Base-by-base conservation (phyloP, 305 asterid species). In the Fraxinus platypoda region DNA sequence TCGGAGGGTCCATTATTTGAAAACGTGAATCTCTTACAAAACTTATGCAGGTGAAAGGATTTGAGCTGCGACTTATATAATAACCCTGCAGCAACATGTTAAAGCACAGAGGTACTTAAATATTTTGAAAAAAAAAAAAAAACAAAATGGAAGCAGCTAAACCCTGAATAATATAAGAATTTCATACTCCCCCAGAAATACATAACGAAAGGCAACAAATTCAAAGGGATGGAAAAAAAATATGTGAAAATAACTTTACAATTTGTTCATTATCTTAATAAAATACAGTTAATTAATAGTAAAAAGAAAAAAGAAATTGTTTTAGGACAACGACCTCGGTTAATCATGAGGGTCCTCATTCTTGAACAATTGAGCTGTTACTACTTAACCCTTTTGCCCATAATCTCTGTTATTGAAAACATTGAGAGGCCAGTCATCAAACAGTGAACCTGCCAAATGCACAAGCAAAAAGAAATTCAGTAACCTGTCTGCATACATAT, bases 11-110 rank as follows among this genome's bases (percentile, higher is more conserved):
- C 90, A 75, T 84, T 78, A 75, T 81, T 84, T 8, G 81, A 88
- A 85, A 13, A 85, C 17, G 88, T 86, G 31, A 76, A 83, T 26
- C 89, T 83, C 68, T 78, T 81, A 74, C 83, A 79, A 26, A 81
- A 85, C 28, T 30, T 81, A 82, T 84, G 83, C 64, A 86, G 73
- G 78, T 49, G 70, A 81, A 52, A 81, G 71, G 81, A 76, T 66
- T 74, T 88, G 46, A 66, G 83, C 72, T 84, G 87, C 82, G 82
- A 64, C 83, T 41, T 85, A 81, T 57, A 78, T 41, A 62, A 83
- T 78, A 89, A 71, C 23, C 88, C 93, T 88, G 92, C 84, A 81
- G 75, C 88, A 87, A 81, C 77, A 79, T 78, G 64, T 41, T 41
- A 33, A 78, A 86, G 83, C 30, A 84, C 68, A 81, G 3, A 64